phyloP scores from a whole-genome alignment of 352 stramenopile species.

The Globisporangium alternatum region DNA sequence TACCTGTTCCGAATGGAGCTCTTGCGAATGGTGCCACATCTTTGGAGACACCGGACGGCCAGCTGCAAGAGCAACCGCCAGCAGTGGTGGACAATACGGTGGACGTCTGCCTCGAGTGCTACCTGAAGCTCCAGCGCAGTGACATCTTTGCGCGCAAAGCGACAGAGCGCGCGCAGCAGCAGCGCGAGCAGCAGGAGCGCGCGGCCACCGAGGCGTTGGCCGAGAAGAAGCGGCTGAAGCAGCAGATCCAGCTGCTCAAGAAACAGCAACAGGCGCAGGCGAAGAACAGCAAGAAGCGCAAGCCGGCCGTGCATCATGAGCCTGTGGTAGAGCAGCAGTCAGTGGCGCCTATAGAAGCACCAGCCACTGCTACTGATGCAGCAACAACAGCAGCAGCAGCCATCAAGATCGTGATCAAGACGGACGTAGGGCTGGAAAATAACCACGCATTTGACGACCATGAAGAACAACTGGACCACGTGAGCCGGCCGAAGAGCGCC shows the following conservation, averaged over 20 bases:
- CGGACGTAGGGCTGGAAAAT: conserved; percentile 1
- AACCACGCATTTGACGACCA: not conserved
- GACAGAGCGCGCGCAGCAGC: conserved; percentile 31
- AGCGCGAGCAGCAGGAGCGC: conserved; percentile 31
- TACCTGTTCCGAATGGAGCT: not conserved
- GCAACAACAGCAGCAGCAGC: not conserved
- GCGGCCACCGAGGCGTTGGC: conserved; percentile 8
- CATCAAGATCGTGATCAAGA: conserved; percentile 15
- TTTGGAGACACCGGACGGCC: not conserved
- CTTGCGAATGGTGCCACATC: not conserved
- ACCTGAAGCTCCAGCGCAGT: conserved; percentile 57
- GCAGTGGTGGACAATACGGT: conserved; percentile 21
- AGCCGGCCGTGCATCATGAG: conserved; percentile 18
- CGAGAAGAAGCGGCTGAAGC: conserved; percentile 50
- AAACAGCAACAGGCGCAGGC: conserved; percentile 60
- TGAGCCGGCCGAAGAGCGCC: conserved; percentile 1
- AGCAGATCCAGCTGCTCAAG: conserved; percentile 47
- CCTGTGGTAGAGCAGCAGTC: not conserved
- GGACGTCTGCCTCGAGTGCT: conserved; percentile 72
- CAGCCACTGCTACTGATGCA: not conserved
- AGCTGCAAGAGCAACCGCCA: conserved; percentile 1
- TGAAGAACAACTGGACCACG: not conserved
- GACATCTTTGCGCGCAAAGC: conserved; percentile 66
- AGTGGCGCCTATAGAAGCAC: not conserved
- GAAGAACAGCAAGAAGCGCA: conserved; percentile 39